Evolutionary conservation across 805 yeast species (phyloP).

Genomic region (Cyberlindnera mycetangii): DNA sequence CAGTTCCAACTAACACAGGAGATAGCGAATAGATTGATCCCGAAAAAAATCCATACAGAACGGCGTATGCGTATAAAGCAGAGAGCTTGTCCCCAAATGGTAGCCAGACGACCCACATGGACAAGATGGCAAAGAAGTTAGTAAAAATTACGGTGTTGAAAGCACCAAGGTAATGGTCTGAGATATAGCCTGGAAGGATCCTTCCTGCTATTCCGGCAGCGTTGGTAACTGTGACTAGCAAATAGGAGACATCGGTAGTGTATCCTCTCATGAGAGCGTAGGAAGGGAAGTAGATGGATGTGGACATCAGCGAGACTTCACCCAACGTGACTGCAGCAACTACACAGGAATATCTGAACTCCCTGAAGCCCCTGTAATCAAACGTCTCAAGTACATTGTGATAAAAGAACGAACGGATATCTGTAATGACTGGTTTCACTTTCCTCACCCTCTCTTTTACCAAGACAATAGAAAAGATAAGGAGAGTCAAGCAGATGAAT

Average conservation of each 20-base stretch:
- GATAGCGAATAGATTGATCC: slow-evolving; percentile 55
- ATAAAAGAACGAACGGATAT: slow-evolving; percentile 14
- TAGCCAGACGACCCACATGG: slow-evolving; percentile 36
- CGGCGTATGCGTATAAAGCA: slow-evolving; percentile 43
- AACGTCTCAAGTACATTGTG: slow-evolving; percentile 32
- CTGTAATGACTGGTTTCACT: slow-evolving; percentile 11
- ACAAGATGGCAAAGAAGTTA: slow-evolving; percentile 22
- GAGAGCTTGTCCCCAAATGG: slow-evolving; percentile 37
- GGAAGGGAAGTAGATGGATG: slow-evolving; percentile 50
- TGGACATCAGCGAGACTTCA: slow-evolving; percentile 32
- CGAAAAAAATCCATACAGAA: slow-evolving; percentile 51
- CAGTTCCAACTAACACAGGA: slow-evolving; percentile 59
- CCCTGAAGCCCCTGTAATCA: slow-evolving; percentile 35
- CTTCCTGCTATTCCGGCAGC: slow-evolving; percentile 46
- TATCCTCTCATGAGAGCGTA: slow-evolving; percentile 49
- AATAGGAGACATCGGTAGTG: slow-evolving; percentile 39
- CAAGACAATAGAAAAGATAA: slow-evolving; percentile 34
- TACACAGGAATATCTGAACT: slow-evolving; percentile 32
- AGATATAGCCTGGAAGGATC: slow-evolving; percentile 41
- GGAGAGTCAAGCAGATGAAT: slow-evolving; percentile 41
- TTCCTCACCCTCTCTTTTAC: slow-evolving; percentile 39
- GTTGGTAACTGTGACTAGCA: slow-evolving; percentile 45
- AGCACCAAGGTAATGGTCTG: slow-evolving; percentile 46
- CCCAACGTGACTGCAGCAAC: slow-evolving; percentile 41
- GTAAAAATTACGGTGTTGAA: slow-evolving; percentile 49